Evolutionary conservation across 2,329 filamentous ascomycete genomes (phyloP).

Genomic region (Mycosphaerella sp.): DNA sequence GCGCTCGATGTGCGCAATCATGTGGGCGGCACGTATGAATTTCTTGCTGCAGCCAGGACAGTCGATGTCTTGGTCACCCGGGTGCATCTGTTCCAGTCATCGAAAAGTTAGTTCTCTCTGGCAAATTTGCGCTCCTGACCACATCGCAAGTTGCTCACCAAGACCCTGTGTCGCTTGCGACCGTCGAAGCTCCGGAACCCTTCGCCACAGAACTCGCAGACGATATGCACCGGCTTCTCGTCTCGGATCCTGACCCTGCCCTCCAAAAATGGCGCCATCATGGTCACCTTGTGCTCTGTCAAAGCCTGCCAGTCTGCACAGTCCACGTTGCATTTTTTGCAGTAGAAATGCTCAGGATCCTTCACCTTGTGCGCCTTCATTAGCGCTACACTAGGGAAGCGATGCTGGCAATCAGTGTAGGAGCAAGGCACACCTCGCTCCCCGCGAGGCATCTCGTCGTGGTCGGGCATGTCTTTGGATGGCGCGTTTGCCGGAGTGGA

Average conservation of each 20-base stretch:
- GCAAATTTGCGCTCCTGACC: neutral
- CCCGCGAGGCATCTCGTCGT: slow-evolving; percentile 5
- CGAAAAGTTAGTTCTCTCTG: neutral
- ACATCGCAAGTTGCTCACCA: slow-evolving; percentile 34
- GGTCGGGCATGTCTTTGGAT: neutral
- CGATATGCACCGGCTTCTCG: slow-evolving; percentile 39
- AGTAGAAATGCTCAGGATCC: slow-evolving; percentile 41
- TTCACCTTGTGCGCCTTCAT: slow-evolving; percentile 49
- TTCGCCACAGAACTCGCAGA: slow-evolving; percentile 51
- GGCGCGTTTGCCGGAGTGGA: neutral
- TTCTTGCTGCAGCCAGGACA: slow-evolving; percentile 48
- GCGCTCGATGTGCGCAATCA: slow-evolving; percentile 52
- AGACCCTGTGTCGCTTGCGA: slow-evolving; percentile 46
- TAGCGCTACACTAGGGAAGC: slow-evolving; percentile 41
- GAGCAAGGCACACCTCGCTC: slow-evolving; percentile 30
- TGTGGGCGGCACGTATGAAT: slow-evolving; percentile 44
- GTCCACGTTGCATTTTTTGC: slow-evolving; percentile 39
- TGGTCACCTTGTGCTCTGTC: slow-evolving; percentile 31
- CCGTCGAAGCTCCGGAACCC: slow-evolving; percentile 51
- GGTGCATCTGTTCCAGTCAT: slow-evolving; percentile 33
- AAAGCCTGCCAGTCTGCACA: slow-evolving; percentile 31
- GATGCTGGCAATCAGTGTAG: slow-evolving; percentile 44
- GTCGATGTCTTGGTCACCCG: slow-evolving; percentile 43
- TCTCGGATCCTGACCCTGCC: slow-evolving; percentile 17
- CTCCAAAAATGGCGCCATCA: slow-evolving; percentile 29